A percentile compares a stretch with the other conserved stretches of the same genome.
Evolutionary conservation across 768 basidiomycete species (phyloP).

Genomic region (Tricholoma flavovirens): DNA sequence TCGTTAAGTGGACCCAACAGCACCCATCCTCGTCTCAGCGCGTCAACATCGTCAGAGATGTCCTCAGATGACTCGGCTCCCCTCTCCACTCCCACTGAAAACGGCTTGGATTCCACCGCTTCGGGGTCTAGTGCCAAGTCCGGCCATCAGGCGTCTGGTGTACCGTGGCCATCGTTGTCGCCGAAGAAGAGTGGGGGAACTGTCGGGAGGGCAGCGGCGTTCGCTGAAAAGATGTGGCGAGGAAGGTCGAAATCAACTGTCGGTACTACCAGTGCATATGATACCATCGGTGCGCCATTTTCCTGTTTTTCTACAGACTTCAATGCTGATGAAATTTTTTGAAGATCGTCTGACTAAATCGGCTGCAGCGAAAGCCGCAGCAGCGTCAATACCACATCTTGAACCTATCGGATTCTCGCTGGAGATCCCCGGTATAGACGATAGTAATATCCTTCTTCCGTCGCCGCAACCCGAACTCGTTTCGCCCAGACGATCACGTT

Average conservation of each 20-base stretch:
- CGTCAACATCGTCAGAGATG: slow-evolving; percentile 52
- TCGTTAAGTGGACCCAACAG: slow-evolving; percentile 27
- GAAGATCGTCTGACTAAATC: slow-evolving; percentile 16
- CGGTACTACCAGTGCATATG: slow-evolving; percentile 30
- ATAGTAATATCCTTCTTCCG: slow-evolving; percentile 8
- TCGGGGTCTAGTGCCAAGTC: slow-evolving; percentile 28
- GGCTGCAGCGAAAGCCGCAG: slow-evolving; percentile 12
- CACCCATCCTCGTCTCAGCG: slow-evolving; percentile 49
- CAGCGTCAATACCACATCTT: slow-evolving; percentile 17
- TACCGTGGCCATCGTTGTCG: slow-evolving; percentile 44
- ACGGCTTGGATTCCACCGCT: slow-evolving; percentile 28
- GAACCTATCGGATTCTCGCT: slow-evolving; percentile 18
- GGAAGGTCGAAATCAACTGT: slow-evolving; percentile 48
- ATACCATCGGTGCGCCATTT: slow-evolving; percentile 36
- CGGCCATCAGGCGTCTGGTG: slow-evolving; percentile 26
- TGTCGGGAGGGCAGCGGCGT: slow-evolving; percentile 47
- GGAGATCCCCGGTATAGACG: slow-evolving; percentile 10
- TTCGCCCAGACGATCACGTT: slow-evolving; percentile 16
- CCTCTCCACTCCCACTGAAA: slow-evolving; percentile 54
- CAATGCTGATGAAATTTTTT: neutral
- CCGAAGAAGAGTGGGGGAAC: slow-evolving; percentile 44
- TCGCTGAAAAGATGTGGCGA: slow-evolving; percentile 58
- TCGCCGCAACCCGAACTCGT: slow-evolving; percentile 14
- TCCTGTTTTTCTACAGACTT: neutral
- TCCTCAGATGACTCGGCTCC: slow-evolving; percentile 66